phyloP scores from a whole-genome alignment of 805 yeast genomes.

The Zygosaccharomyces bisporus region DNA sequence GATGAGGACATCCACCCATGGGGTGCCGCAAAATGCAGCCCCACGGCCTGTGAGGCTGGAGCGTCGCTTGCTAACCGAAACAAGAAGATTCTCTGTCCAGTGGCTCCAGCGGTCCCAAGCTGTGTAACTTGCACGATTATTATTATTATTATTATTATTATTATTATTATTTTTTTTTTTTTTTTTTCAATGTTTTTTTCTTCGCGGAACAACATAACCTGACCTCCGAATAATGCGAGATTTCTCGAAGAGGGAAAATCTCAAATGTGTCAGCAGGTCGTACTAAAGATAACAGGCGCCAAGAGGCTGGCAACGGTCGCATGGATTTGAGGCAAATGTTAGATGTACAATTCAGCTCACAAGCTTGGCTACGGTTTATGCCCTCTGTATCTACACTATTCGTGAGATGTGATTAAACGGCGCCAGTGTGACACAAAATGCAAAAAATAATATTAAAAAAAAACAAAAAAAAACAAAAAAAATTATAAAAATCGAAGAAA shows the following conservation, averaged over 20 bases:
- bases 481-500: too few relatives aligned
- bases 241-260: background rate
- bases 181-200: background rate
- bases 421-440: constrained; percentile 6
- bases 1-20: background rate
- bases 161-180: background rate
- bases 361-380: too few relatives aligned
- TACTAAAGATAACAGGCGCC: background rate
- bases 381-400: too few relatives aligned
- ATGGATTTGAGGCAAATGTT: too few relatives aligned
- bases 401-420: background rate
- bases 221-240: background rate
- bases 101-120: background rate
- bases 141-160: too few relatives aligned
- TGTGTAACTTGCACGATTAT: background rate
- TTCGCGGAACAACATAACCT: background rate
- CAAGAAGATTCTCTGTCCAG: background rate
- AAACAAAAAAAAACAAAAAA: background rate
- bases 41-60: constrained; percentile 1
- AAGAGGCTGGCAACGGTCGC: too few relatives aligned
- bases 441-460: background rate
- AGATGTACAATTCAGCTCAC: background rate
- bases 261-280: background rate
- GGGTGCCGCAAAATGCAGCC: constrained; percentile 2
- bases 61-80: background rate